Evolutionary conservation across 805 yeast genomes (phyloP).

Genomic region (Hermanozyma aechmeae): DNA sequence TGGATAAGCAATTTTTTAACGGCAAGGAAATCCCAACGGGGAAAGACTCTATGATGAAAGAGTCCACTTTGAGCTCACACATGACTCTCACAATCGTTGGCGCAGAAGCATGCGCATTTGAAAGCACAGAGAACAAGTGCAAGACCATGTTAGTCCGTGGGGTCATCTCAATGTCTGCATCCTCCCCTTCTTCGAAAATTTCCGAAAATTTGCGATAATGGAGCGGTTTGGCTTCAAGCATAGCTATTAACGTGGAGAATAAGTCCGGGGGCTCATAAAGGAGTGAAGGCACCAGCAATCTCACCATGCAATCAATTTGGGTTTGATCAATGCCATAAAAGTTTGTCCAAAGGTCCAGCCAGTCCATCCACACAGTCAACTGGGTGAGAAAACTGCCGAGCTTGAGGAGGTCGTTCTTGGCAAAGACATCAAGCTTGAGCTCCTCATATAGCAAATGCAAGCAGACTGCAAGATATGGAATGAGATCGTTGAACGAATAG

Average conservation of each 20-base stretch:
- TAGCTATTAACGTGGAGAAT: slow-evolving; percentile 44
- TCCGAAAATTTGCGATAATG: slow-evolving; percentile 62
- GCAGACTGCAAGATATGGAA: slow-evolving; percentile 57
- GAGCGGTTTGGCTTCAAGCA: slow-evolving; percentile 32
- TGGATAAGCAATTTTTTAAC: slow-evolving; percentile 48
- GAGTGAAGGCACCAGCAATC: slow-evolving; percentile 36
- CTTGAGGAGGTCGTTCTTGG: slow-evolving; percentile 20
- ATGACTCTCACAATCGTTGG: slow-evolving; percentile 53
- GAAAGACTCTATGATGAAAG: slow-evolving; percentile 50
- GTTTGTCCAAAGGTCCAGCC: slow-evolving; percentile 58
- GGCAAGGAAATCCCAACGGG: slow-evolving; percentile 70
- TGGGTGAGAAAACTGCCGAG: slow-evolving; percentile 53
- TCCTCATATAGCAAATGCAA: slow-evolving; percentile 79
- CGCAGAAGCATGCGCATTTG: slow-evolving; percentile 34
- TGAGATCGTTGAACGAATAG: slow-evolving; percentile 40
- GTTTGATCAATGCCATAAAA: slow-evolving; percentile 38
- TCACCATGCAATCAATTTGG: slow-evolving; percentile 27
- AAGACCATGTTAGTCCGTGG: slow-evolving; percentile 57
- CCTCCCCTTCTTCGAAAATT: slow-evolving; percentile 52
- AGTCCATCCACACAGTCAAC: slow-evolving; percentile 58
- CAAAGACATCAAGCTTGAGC: slow-evolving; percentile 44
- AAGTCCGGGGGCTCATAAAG: slow-evolving; percentile 53
- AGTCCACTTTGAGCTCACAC: slow-evolving; percentile 45
- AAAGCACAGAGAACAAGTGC: slow-evolving; percentile 48
- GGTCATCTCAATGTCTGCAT: slow-evolving; percentile 49